These are phyloP conservation scores for Calcarisporium arbuscula DNA, from an alignment of 2,329 filamentous ascomycete genomes.

Conservation along the genomic window DNA sequence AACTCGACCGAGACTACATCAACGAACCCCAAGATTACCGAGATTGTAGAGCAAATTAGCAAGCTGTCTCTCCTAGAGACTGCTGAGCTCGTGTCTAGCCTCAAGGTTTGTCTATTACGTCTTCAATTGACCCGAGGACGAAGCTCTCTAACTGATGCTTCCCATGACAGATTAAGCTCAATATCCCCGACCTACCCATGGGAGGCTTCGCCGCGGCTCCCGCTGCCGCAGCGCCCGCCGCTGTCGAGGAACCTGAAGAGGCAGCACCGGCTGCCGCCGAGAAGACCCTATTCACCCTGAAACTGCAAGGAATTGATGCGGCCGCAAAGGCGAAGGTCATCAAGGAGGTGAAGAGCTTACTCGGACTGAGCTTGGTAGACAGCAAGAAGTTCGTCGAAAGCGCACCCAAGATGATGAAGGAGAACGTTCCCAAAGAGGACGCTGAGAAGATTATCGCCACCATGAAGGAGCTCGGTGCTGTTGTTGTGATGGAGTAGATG, in stretches of 20 bases:
- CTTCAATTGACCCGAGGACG: conserved; percentile 10
- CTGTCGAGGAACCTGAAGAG: conserved; percentile 77
- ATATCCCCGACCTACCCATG: conserved; percentile 96
- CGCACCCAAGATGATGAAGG: conserved; percentile 97
- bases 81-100: conserved; percentile 84
- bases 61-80: conserved; percentile 97
- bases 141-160: not conserved
- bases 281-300: conserved; percentile 95
- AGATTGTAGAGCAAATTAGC: conserved; percentile 97
- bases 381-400: conserved; percentile 99
- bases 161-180: conserved; percentile 69
- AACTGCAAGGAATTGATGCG: conserved; percentile 85
- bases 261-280: conserved; percentile 85
- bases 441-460: conserved; percentile 96
- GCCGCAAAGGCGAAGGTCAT: conserved; percentile 95
- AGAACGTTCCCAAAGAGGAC: conserved; percentile 97
- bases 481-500: conserved; percentile 86
- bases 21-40: conserved; percentile 82
- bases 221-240: conserved; percentile 54
- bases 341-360: conserved; percentile 97
- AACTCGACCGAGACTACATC: conserved; percentile 71
- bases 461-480: conserved; percentile 88
- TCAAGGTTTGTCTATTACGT: conserved; percentile 64
- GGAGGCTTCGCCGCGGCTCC: conserved; percentile 77
- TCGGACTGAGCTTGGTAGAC: conserved; percentile 93